These are phyloP conservation scores for Inonotus hispidus DNA, from an alignment of 1,284 basidiomycete species.

Conservation along the genomic window DNA sequence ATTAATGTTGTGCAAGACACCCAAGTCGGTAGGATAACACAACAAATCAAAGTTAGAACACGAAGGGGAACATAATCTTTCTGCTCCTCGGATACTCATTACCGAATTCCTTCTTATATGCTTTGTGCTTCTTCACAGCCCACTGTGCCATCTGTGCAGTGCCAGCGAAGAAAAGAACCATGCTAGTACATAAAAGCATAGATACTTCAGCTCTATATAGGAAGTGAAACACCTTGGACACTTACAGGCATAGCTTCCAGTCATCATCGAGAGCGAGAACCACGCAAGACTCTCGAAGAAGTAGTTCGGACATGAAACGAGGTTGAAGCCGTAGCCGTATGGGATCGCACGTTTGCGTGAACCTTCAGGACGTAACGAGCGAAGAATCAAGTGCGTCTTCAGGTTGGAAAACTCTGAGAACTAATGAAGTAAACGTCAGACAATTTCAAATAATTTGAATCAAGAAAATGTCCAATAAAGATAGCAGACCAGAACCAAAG, in stretches of 20 bases:
- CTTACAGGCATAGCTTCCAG: slow-evolving; percentile 73
- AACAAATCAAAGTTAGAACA: slow-evolving; percentile 32
- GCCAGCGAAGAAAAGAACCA: slow-evolving; percentile 69
- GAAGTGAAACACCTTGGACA: slow-evolving; percentile 5
- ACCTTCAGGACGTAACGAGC: slow-evolving; percentile 77
- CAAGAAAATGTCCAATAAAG: slow-evolving; percentile 48
- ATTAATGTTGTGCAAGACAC: background rate
- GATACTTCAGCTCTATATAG: slow-evolving; percentile 8
- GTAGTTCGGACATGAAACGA: slow-evolving; percentile 92
- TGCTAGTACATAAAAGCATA: slow-evolving; percentile 37
- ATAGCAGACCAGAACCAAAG: slow-evolving; percentile 62
- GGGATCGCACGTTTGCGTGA: slow-evolving; percentile 83
- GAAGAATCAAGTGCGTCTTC: slow-evolving; percentile 77
- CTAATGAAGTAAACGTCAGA: slow-evolving; percentile 36
- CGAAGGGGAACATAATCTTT: slow-evolving; percentile 81
- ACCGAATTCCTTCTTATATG: slow-evolving; percentile 93
- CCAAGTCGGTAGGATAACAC: background rate
- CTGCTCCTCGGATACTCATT: slow-evolving; percentile 73
- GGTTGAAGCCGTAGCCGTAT: slow-evolving; percentile 79
- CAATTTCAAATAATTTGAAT: background rate
- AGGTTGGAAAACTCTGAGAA: slow-evolving; percentile 87
- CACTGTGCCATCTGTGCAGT: slow-evolving; percentile 78
- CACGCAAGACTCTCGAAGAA: slow-evolving; percentile 87
- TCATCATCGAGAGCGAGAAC: slow-evolving; percentile 72
- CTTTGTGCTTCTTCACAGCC: slow-evolving; percentile 89